Evolutionary conservation across 1,139 yeast genomes (phyloP).

Genomic region (Schizosaccharomyces versatilis): DNA sequence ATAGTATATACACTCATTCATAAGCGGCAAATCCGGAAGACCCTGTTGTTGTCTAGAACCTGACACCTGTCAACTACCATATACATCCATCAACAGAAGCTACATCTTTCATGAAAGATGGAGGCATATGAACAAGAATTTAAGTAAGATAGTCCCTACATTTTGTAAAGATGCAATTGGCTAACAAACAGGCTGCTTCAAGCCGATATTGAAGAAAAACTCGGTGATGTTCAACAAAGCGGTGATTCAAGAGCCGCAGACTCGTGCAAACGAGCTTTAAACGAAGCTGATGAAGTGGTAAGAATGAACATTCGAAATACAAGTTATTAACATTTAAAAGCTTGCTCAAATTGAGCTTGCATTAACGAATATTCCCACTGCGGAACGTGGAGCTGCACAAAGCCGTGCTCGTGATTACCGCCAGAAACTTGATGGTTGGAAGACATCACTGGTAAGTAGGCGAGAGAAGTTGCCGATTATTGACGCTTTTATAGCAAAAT

Average conservation of each 20-base stretch:
- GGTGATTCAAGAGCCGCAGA: neutral
- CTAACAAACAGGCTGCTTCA: neutral
- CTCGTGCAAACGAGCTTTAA: neutral
- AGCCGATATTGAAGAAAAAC: constrained; percentile 1
- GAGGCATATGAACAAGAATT: constrained; percentile 1
- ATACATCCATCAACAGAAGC: neutral
- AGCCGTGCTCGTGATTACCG: constrained; percentile 49
- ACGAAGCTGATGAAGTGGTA: constrained; percentile 1
- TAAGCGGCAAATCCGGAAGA: too few relatives aligned
- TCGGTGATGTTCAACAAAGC: neutral
- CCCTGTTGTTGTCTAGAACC: too few relatives aligned
- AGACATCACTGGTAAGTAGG: constrained; percentile 9
- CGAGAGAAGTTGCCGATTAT: neutral
- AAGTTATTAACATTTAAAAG: neutral
- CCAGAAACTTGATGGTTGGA: constrained; percentile 12
- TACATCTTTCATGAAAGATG: neutral
- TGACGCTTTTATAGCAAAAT: neutral
- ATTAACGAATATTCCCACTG: constrained; percentile 57
- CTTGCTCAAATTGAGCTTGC: constrained; percentile 45
- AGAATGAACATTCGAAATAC: neutral
- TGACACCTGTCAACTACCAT: neutral
- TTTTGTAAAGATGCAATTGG: neutral
- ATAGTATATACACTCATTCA: neutral
- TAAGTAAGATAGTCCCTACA: neutral
- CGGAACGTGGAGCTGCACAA: constrained; percentile 44